Base-by-base conservation (phyloP, 2,329 filamentous ascomycete genomes). In the Xylariaceae sp. region DNA sequence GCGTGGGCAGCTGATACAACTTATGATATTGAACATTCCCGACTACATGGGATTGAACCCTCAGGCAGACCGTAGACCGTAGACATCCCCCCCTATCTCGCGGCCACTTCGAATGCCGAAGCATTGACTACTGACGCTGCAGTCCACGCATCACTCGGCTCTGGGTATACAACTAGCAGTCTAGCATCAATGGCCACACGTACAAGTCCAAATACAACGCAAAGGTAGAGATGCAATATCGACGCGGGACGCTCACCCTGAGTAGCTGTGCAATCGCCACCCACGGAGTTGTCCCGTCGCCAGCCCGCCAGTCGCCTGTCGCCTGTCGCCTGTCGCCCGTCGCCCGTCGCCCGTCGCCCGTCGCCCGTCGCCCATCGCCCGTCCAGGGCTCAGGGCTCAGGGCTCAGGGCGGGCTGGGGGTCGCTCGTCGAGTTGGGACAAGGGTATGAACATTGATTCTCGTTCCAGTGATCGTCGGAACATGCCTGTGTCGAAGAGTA, bases 391-490 rank as follows among this genome's bases (percentile, higher is more conserved):
- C 30, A 39, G 51, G 44, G 36, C 44, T n/a, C 26, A 56, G 53
- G 44, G 6, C 45, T 30, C 30, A 39, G 51, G 44, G 36, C 44
- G 51, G 42, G 48, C 49, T 45, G 54, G 48, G 48, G 53, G 51
- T 54, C 53, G 18, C 54, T 58, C 60, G 54, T 57, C 59, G 54
- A 61, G 60, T 62, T 54, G 55, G 56, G 56, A 60, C 61, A 62
- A 63, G 63, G 61, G 55, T 63, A 57, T 57, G 53, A 65, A 66
- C 64, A 63, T 65, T 60, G 49, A 62, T 57, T 58, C 58, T 58
- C 63, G 64, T 64, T 66, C 67, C 66, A 65, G 66, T 68, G 66
- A 69, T 68, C 63, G 60, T 58, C 56, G 51, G 47, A 62, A 58
- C 57, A 67, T 67, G 65, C 63, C 59, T 61, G 65, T 66, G 57